phyloP scores from a whole-genome alignment of 2,329 filamentous ascomycete genomes.

The Verticillium longisporum region DNA sequence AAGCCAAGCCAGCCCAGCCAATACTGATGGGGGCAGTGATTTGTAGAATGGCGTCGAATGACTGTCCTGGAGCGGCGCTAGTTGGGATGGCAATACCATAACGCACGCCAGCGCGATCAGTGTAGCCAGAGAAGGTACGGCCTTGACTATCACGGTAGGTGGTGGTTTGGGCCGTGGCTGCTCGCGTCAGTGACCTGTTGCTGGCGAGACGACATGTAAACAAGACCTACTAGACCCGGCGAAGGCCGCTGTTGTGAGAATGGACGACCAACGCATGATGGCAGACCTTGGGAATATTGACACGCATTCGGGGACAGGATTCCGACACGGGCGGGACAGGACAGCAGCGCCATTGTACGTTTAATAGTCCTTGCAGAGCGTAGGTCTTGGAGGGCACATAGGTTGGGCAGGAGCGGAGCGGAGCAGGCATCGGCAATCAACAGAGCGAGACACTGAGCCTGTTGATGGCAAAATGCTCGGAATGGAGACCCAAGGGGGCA shows the following conservation, averaged over 20 bases:
- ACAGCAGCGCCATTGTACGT: not conserved
- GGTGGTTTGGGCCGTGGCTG: constrained; percentile 4
- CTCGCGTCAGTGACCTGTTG: not conserved
- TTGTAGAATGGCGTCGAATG: constrained; percentile 34
- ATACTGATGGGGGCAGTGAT: constrained; percentile 30
- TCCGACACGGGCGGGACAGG: not conserved
- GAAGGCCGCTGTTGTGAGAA: constrained; percentile 6
- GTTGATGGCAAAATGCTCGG: not conserved
- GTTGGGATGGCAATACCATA: constrained; percentile 30
- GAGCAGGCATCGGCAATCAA: not conserved
- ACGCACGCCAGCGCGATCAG: constrained; percentile 17
- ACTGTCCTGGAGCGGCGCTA: constrained; percentile 13
- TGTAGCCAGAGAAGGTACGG: constrained; percentile 16
- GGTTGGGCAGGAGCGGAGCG: not conserved
- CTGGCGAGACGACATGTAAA: too few relatives aligned
- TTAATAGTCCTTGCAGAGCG: not conserved
- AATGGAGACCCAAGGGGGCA: not conserved
- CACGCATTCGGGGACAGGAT: not conserved
- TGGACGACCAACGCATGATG: constrained; percentile 9
- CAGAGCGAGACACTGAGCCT: not conserved
- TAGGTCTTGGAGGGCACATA: not conserved
- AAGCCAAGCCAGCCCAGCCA: constrained; percentile 36
- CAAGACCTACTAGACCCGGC: constrained; percentile 5
- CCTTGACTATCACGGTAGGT: constrained; percentile 14
- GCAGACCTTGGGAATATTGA: not conserved